phyloP scores from a whole-genome alignment of 805 yeast species.

The Metschnikowia matae region DNA sequence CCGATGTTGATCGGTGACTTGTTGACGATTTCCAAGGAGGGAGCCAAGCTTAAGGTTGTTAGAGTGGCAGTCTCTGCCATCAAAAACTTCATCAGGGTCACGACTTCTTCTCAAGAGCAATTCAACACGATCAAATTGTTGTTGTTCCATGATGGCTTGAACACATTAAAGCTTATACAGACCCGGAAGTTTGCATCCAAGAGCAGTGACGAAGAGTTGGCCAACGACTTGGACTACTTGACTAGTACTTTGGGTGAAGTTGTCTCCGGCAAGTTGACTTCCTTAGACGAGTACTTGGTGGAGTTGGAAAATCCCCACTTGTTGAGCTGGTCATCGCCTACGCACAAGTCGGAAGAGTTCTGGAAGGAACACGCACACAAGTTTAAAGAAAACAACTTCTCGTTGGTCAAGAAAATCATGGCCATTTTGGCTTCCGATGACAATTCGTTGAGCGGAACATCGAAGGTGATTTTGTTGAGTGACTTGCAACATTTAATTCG shows the following conservation, averaged over 20 bases:
- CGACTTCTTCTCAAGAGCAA: slow-evolving; percentile 28
- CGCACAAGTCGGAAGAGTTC: slow-evolving; percentile 82
- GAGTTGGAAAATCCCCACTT: slow-evolving; percentile 78
- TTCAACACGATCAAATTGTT: slow-evolving; percentile 60
- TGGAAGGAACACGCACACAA: slow-evolving; percentile 79
- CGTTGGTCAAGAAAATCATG: slow-evolving; percentile 60
- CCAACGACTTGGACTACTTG: slow-evolving; percentile 61
- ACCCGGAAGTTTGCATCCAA: slow-evolving; percentile 81
- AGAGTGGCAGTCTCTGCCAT: slow-evolving; percentile 77
- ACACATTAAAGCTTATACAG: slow-evolving; percentile 61
- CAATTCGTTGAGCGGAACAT: slow-evolving; percentile 16
- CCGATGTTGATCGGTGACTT: slow-evolving; percentile 51
- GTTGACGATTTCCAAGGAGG: slow-evolving; percentile 61
- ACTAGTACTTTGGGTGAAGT: slow-evolving; percentile 62
- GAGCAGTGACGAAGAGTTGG: slow-evolving; percentile 75
- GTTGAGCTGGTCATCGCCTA: slow-evolving; percentile 77
- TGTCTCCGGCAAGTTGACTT: slow-evolving; percentile 68
- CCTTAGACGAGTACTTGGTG: slow-evolving; percentile 86
- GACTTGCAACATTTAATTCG: slow-evolving; percentile 41
- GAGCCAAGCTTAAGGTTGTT: slow-evolving; percentile 89
- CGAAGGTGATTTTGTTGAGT: slow-evolving; percentile 37
- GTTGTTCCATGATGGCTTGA: slow-evolving; percentile 70
- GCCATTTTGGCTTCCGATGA: slow-evolving; percentile 39
- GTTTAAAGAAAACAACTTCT: slow-evolving; percentile 78
- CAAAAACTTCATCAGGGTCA: slow-evolving; percentile 50